Base-by-base conservation (phyloP, 139 green algal species). In the Coccomyxa sp. region DNA sequence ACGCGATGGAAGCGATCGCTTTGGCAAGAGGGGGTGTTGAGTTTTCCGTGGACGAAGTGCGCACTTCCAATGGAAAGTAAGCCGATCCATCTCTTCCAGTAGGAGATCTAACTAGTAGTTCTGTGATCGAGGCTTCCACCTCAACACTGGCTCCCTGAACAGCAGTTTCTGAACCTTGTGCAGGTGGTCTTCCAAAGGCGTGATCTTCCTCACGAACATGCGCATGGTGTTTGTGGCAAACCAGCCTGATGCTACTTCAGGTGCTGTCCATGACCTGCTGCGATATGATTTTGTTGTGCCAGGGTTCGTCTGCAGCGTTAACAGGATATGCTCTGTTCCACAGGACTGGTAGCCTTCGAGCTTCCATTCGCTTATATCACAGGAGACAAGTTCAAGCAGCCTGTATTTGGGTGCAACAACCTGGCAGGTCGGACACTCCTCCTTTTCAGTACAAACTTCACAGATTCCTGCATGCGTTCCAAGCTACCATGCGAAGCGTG, bases 321-420 rank as follows among this genome's bases (percentile, higher is more conserved):
- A 51, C 38, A 51, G 38, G 7, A 51, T 11, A 7, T 51, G 38
- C 38, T 51, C 45, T 16, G 67, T 58, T 11, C 9, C 15, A 57
- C 84, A 87, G 93, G 89, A 13, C 88, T 98, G 75, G 75, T 81
- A n/a, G 89, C 88, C 0, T 97, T 97, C 80, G 95, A 98, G 85
- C 84, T 98, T 18, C 95, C 95, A 3, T 86, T 98, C 27, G 85
- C 92, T 0, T 99, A 97, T 89, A 89, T 98, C 10, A 85, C 74
- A 0, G 90, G 90, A 38, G 94, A 98, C 77, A 91, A 93, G 63
- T 94, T 99, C 81, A 94, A 95, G 85, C 95, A 98, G 85, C 95
- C 95, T n/a, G 98, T 98, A 57, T 97, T 98, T 60, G 90, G 87
- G 0, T 95, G 92, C 90, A 99, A 99, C 88, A 97, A 99, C 90